Percentiles rank a stretch among this genome's conserved stretches.
These are phyloP conservation scores for Ogataea methylovora DNA, from an alignment of 805 yeast genomes.

Conservation along the genomic window DNA sequence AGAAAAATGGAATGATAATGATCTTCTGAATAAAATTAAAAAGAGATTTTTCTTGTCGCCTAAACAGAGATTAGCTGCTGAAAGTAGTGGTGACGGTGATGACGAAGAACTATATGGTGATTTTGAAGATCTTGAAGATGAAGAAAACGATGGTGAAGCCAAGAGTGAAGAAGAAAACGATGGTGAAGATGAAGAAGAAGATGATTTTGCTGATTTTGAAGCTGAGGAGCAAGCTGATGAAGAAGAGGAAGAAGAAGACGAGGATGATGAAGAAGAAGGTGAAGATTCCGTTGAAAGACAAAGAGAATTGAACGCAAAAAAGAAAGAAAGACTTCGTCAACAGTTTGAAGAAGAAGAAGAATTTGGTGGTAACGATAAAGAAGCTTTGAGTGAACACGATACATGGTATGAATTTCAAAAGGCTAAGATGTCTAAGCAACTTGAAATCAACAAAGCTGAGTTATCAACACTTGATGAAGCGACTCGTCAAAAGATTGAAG, in stretches of 20 bases:
- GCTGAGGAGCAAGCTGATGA: constrained; percentile 40
- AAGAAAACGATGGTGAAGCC: constrained; percentile 15
- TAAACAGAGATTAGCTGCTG: constrained; percentile 27
- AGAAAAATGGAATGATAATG: constrained; percentile 32
- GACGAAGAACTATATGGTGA: constrained; percentile 45
- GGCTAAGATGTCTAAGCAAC: constrained; percentile 93
- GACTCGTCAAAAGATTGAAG: constrained; percentile 80
- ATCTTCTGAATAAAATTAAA: constrained; percentile 33
- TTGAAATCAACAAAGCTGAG: constrained; percentile 85
- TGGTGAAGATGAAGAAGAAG: constrained; percentile 23
- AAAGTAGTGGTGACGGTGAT: constrained; percentile 20
- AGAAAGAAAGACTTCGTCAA: constrained; percentile 79
- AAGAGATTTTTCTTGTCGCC: constrained; percentile 50
- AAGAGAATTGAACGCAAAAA: constrained; percentile 76
- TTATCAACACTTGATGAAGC: constrained; percentile 64
- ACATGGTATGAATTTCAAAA: constrained; percentile 98
- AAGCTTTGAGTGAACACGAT: constrained; percentile 63
- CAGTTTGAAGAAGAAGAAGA: constrained; percentile 86
- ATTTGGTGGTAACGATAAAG: constrained; percentile 68
- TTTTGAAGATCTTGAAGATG: constrained; percentile 23
- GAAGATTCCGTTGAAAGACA: constrained; percentile 59
- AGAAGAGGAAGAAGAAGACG: constrained; percentile 29
- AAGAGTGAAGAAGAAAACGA: constrained; percentile 30
- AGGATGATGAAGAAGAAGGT: constrained; percentile 33
- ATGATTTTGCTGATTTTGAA: constrained; percentile 50